Evolutionary conservation across 768 basidiomycete genomes (phyloP).

Genomic region (Pulveroboletus frians): DNA sequence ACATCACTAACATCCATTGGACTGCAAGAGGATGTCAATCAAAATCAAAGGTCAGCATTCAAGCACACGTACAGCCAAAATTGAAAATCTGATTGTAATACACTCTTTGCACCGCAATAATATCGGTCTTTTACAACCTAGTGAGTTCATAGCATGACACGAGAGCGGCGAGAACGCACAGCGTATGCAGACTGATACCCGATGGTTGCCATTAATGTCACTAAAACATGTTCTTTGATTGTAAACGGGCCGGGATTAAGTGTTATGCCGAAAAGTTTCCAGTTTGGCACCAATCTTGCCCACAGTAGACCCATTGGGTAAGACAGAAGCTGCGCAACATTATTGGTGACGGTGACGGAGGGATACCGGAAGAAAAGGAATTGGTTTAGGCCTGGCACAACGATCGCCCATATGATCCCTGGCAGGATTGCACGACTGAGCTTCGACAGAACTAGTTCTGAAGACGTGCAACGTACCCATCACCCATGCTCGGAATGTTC

Average conservation of each 20-base stretch:
- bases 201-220: constrained; percentile 63
- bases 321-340: constrained; percentile 69
- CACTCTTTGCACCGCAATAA: constrained; percentile 67
- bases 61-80: constrained; percentile 38
- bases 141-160: not conserved
- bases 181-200: constrained; percentile 28
- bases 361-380: constrained; percentile 75
- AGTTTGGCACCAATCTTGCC: constrained; percentile 49
- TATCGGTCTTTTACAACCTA: constrained; percentile 44
- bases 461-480: constrained; percentile 34
- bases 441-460: not conserved
- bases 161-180: constrained; percentile 6
- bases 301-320: constrained; percentile 65
- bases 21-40: constrained; percentile 27
- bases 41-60: not conserved
- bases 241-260: constrained; percentile 76
- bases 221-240: constrained; percentile 70
- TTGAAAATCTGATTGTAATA: constrained; percentile 57
- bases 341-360: constrained; percentile 35
- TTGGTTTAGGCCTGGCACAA: constrained; percentile 72
- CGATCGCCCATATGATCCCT: constrained; percentile 48
- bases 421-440: not conserved
- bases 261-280: constrained; percentile 50
- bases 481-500: constrained; percentile 57
- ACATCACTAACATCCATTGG: constrained; percentile 61